Conservation (phyloP, 2,329 filamentous ascomycete genomes). For the Fusarium secorum region DNA sequence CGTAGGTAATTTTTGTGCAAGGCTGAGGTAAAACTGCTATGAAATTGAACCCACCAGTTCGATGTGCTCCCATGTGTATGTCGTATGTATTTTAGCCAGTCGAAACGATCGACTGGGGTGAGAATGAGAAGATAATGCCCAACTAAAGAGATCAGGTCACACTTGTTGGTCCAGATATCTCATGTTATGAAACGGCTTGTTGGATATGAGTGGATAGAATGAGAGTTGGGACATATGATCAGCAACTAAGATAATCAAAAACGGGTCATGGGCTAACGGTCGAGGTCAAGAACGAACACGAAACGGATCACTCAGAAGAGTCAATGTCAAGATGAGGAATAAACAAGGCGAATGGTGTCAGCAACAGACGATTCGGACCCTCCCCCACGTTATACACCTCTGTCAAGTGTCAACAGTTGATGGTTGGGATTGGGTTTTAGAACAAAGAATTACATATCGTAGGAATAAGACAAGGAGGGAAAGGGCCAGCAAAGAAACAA, state of each 20-base stretch:
- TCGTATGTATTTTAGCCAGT: not conserved
- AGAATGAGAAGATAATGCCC: not conserved
- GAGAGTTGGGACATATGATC: constrained; percentile 2
- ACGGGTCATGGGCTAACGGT: constrained; percentile 16
- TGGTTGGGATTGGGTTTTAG: not conserved
- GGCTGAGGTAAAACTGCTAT: not conserved
- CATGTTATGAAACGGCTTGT: not conserved
- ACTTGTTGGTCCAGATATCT: not conserved
- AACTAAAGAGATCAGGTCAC: not conserved
- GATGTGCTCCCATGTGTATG: not conserved
- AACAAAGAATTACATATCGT: not conserved
- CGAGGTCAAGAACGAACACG: constrained; percentile 10
- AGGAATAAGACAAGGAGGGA: not conserved
- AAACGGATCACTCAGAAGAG: constrained; percentile 2
- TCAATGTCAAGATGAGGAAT: not conserved
- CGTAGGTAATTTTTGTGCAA: not conserved
- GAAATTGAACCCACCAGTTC: not conserved
- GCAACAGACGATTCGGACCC: constrained; percentile 22
- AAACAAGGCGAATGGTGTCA: constrained; percentile 26
- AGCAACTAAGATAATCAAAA: constrained; percentile 26
- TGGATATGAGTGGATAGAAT: not conserved
- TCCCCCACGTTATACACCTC: not conserved
- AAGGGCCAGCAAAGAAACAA: not conserved
- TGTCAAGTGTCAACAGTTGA: not conserved
- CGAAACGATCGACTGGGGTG: not conserved